Evolutionary conservation across 805 yeast genomes (phyloP).

Genomic region (Saturnispora hagleri): DNA sequence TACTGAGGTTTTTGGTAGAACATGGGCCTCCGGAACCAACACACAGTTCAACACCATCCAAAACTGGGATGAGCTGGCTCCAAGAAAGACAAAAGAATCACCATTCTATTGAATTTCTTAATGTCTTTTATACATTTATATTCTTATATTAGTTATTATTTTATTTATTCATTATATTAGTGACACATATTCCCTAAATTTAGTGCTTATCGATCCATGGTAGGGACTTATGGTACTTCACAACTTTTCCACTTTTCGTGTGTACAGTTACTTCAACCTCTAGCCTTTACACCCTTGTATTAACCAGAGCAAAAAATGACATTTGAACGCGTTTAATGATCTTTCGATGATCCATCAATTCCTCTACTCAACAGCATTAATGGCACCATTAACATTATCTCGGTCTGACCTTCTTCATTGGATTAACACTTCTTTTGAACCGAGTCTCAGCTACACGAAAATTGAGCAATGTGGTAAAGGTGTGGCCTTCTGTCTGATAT

Average conservation of each 20-base stretch:
- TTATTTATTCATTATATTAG: background rate
- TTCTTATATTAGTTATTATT: slow-evolving; percentile 1
- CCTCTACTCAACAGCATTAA: background rate
- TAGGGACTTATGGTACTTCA: no score
- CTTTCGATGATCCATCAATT: background rate
- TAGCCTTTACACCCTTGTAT: background rate
- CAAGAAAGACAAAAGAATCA: slow-evolving; percentile 24
- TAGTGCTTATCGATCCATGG: no score
- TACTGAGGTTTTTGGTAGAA: slow-evolving; percentile 26
- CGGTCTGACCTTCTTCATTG: slow-evolving; percentile 77
- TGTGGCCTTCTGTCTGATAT: slow-evolving; percentile 86
- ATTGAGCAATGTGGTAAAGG: slow-evolving; percentile 95
- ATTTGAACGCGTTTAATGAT: background rate
- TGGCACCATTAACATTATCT: slow-evolving; percentile 49
- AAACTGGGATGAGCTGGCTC: slow-evolving; percentile 23
- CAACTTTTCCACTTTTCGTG: no score
- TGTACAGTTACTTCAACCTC: no score
- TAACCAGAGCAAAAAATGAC: background rate
- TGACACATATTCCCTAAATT: background rate
- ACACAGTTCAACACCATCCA: slow-evolving; percentile 22
- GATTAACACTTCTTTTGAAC: slow-evolving; percentile 63
- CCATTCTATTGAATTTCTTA: slow-evolving; percentile 14
- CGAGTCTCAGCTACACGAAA: slow-evolving; percentile 47
- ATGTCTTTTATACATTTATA: background rate
- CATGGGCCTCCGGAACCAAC: slow-evolving; percentile 21